These are phyloP conservation scores for Cicer pinnatifidum DNA, from an alignment of 306 rosid genomes.

Conservation along the genomic window DNA sequence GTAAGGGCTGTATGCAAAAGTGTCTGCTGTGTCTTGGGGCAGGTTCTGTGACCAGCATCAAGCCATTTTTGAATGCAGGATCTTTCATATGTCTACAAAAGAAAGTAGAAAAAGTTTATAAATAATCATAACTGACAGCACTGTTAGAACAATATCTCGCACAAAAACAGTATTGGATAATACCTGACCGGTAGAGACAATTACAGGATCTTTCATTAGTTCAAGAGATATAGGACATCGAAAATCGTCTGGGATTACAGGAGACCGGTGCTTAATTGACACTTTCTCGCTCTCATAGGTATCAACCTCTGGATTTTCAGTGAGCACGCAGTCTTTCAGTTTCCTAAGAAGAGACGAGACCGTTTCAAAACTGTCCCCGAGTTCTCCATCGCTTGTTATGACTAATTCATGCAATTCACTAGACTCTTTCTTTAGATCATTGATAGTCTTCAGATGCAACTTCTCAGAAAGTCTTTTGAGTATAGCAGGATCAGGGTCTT, in stretches of 20 bases:
- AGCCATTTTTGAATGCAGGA: slow-evolving; percentile 96
- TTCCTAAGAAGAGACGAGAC: slow-evolving; percentile 77
- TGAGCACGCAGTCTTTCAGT: slow-evolving; percentile 60
- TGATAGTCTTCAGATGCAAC: slow-evolving; percentile 72
- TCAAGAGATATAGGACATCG: slow-evolving; percentile 97
- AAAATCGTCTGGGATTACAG: slow-evolving; percentile 96
- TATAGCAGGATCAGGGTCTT: slow-evolving; percentile 69
- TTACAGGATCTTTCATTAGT: slow-evolving; percentile 94
- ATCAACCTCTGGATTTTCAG: slow-evolving; percentile 65
- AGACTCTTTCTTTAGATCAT: slow-evolving; percentile 83
- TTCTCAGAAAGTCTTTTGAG: slow-evolving; percentile 82
- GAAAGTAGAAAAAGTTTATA: slow-evolving; percentile 32
- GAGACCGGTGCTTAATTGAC: slow-evolving; percentile 81
- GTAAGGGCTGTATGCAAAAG: slow-evolving; percentile 87
- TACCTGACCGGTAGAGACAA: slow-evolving; percentile 99
- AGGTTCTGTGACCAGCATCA: slow-evolving; percentile 93
- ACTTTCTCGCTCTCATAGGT: slow-evolving; percentile 55
- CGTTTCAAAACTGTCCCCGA: slow-evolving; percentile 56
- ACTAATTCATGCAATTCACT: slow-evolving; percentile 74
- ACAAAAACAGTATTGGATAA: slow-evolving; percentile 22
- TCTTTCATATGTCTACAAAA: slow-evolving; percentile 91
- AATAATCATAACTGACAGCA: slow-evolving; percentile 21
- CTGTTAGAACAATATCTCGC: background rate
- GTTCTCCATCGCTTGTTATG: slow-evolving; percentile 60
- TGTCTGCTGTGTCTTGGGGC: slow-evolving; percentile 95